Conservation (phyloP, 2,329 filamentous ascomycete species). For the Aspergillus neoniger region DNA sequence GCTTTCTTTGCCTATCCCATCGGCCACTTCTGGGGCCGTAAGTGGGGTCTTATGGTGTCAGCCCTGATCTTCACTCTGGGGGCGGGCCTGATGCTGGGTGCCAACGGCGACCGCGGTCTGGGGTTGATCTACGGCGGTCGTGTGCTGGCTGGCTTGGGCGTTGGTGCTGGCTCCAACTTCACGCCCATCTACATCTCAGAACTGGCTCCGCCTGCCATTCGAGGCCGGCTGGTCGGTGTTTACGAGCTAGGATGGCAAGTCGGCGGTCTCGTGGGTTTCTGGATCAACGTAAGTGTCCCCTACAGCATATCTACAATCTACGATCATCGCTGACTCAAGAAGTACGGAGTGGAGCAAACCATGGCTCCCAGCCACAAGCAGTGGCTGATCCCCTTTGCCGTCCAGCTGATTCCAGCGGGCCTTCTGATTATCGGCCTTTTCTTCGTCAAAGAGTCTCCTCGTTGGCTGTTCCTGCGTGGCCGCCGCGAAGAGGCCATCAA, state of each 20-base stretch:
- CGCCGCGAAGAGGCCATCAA: constrained; percentile 65
- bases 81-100: constrained; percentile 71
- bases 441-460: constrained; percentile 65
- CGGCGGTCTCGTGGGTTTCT: constrained; percentile 54
- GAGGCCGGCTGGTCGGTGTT: constrained; percentile 60
- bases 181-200: constrained; percentile 64
- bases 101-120: constrained; percentile 62
- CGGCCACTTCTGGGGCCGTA: constrained; percentile 68
- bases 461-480: constrained; percentile 70
- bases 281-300: constrained; percentile 46
- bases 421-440: constrained; percentile 56
- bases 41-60: constrained; percentile 64
- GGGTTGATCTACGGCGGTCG: constrained; percentile 61
- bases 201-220: constrained; percentile 59
- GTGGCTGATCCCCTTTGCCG: constrained; percentile 47
- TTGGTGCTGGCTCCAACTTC: constrained; percentile 59
- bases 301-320: constrained; percentile 17
- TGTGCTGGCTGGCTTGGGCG: constrained; percentile 59
- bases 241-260: constrained; percentile 60
- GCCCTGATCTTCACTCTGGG: constrained; percentile 67
- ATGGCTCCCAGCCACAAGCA: constrained; percentile 37
- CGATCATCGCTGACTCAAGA: neutral
- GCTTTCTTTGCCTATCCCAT: constrained; percentile 68
- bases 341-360: constrained; percentile 56
- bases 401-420: constrained; percentile 45